These are phyloP conservation scores for Chenopodium berlandieri DNA, from an alignment of 148 eudicot genomes.

Conservation along the genomic window DNA sequence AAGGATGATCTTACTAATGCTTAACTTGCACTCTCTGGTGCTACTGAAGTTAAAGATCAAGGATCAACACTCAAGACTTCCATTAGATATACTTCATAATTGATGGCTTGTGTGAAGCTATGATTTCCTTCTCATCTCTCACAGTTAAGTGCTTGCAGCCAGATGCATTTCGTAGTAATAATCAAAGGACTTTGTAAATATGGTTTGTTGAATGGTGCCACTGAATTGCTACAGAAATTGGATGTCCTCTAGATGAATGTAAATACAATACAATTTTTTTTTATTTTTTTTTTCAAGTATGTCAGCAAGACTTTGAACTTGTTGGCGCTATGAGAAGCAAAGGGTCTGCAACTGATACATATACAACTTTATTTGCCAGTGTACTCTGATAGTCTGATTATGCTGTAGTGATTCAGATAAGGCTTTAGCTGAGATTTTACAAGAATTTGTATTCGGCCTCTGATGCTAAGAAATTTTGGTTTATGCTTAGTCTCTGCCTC, in stretches of 20 bases:
- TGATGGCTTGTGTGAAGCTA: constrained; percentile 30
- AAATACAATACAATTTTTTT: constrained; percentile 23
- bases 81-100: constrained; percentile 1
- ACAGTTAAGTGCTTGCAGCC: constrained; percentile 19
- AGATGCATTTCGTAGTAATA: background rate
- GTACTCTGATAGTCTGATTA: too few relatives aligned
- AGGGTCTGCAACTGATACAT: too few relatives aligned
- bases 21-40: too few relatives aligned
- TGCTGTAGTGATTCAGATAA: too few relatives aligned
- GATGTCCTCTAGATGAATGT: constrained; percentile 24
- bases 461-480: too few relatives aligned
- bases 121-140: constrained; percentile 10
- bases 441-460: too few relatives aligned
- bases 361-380: background rate
- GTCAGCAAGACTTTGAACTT: constrained; percentile 24
- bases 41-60: too few relatives aligned
- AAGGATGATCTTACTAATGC: too few relatives aligned
- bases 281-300: background rate
- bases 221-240: constrained; percentile 18
- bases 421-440: too few relatives aligned
- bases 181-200: constrained; percentile 29
- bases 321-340: constrained; percentile 14
- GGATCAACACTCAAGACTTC: too few relatives aligned
- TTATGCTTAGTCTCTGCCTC: too few relatives aligned
- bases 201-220: constrained; percentile 26